Conservation (phyloP, 2,329 filamentous ascomycete genomes). For the Colletotrichum viniferum region DNA sequence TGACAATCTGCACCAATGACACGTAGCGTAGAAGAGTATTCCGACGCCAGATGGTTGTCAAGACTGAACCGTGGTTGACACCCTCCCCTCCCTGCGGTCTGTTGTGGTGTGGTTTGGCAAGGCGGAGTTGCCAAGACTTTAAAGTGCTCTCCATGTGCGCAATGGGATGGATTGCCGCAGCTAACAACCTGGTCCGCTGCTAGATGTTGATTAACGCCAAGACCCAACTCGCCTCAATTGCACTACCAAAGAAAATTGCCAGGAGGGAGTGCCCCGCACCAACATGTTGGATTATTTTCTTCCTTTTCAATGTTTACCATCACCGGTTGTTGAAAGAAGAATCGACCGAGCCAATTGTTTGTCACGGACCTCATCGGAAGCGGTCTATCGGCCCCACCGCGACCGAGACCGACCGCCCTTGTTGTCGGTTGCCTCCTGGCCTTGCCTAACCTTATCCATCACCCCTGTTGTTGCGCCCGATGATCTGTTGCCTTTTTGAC, state of each 20-base stretch:
- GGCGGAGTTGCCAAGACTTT: constrained; percentile 16
- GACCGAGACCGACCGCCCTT: not conserved
- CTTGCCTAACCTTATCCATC: not conserved
- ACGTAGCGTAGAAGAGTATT: not conserved
- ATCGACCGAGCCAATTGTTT: not conserved
- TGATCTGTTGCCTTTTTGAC: not conserved
- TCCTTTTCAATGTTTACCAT: not conserved
- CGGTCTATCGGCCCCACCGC: not conserved
- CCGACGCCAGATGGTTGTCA: not conserved
- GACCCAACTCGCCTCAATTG: not conserved
- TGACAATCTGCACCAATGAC: not conserved
- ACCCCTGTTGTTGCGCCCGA: not conserved
- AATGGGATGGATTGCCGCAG: constrained; percentile 12
- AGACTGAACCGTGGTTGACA: not conserved
- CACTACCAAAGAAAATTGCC: not conserved
- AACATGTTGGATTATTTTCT: not conserved
- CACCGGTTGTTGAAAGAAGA: not conserved
- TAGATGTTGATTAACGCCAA: constrained; percentile 17
- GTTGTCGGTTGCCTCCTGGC: not conserved
- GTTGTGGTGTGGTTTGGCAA: not conserved
- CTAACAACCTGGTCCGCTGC: constrained; percentile 8
- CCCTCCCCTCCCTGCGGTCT: not conserved
- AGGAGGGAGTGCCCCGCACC: not conserved
- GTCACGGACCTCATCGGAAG: not conserved
- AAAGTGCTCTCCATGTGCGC: not conserved